Evolutionary conservation across 257 asterid species (phyloP), one percentile per base, ranked within the genome.

Genomic region (Anisodus tanguticus): DNA sequence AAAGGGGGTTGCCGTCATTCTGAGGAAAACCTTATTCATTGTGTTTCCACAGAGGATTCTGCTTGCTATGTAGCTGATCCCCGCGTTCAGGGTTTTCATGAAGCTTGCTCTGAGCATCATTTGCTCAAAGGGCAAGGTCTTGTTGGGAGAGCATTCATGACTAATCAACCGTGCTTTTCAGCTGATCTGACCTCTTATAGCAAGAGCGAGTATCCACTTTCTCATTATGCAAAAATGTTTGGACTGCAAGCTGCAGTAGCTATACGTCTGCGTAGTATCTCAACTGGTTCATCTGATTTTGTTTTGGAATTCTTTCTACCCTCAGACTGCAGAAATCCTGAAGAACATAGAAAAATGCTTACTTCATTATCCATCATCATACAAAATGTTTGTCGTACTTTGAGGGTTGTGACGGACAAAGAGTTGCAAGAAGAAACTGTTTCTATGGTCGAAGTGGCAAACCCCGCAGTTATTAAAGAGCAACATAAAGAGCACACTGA

Each of bases 241-340:
- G 95, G 94, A 19, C 80, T 96, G 62, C 90, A 88, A 85, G 98
- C 97, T 35, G 95, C 97, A 9, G 98, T 96, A 6, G 99, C 98
- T 53, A 91, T 96, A 81, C 98, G 98, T 26, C 90, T 96, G 64
- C 86, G 98, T 87, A 93, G 95, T 58, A 84, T 88, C 77, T 88
- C 81, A 62, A 91, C 95, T 5, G 94, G 97, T 31, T 85, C 90
- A 1, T 88, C 91, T 5, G 98, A 96, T 81, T 94, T 94, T 54
- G 97, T 93, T 49, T 87, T 96, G 91, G 98, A 96, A 92, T 93
- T 96, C 88, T 96, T 93, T 82, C 89, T 96, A 83, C 99, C 98
- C 3, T 80, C 84, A 16, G 87, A 88, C 58, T 95, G 99, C 81
- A 82, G 37, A 79, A 90, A 85, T 76, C 89, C 93, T 39, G 95